These are phyloP conservation scores for Mariannaea elegans DNA, from an alignment of 2,329 filamentous ascomycete genomes.

Conservation along the genomic window DNA sequence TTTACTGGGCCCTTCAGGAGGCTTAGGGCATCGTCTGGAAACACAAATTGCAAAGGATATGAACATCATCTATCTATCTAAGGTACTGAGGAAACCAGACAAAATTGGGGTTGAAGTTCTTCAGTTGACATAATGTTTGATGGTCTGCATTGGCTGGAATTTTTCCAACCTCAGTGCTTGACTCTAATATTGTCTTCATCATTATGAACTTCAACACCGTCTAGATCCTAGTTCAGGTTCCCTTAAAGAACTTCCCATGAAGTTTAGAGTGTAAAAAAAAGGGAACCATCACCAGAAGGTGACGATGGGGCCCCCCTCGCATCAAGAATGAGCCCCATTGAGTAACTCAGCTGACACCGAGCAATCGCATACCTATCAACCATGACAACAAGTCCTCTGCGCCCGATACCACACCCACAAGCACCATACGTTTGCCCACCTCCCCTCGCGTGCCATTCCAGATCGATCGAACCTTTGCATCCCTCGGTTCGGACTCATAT, in stretches of 20 bases:
- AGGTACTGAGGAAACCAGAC: background rate
- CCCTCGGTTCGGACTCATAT: constrained; percentile 77
- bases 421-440: constrained; percentile 60
- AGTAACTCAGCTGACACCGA: constrained; percentile 77
- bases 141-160: constrained; percentile 44
- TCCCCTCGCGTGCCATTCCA: constrained; percentile 42
- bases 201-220: constrained; percentile 70
- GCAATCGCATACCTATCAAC: constrained; percentile 99
- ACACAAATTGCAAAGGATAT: too few species aligned
- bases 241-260: constrained; percentile 53
- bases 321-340: constrained; percentile 99
- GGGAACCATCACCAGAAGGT: constrained; percentile 35
- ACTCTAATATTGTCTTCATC: constrained; percentile 97
- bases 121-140: constrained; percentile 45
- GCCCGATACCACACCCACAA: constrained; percentile 52
- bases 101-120: constrained; percentile 36
- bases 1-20: too few species aligned
- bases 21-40: too few species aligned
- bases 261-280: constrained; percentile 49
- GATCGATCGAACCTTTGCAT: constrained; percentile 17
- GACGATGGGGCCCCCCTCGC: constrained; percentile 74
- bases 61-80: background rate
- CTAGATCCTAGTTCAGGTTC: constrained; percentile 26
- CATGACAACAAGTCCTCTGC: constrained; percentile 84
- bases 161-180: constrained; percentile 84